These are phyloP conservation scores for Fusarium robinianum DNA, from an alignment of 2,329 filamentous ascomycete species.

Conservation along the genomic window DNA sequence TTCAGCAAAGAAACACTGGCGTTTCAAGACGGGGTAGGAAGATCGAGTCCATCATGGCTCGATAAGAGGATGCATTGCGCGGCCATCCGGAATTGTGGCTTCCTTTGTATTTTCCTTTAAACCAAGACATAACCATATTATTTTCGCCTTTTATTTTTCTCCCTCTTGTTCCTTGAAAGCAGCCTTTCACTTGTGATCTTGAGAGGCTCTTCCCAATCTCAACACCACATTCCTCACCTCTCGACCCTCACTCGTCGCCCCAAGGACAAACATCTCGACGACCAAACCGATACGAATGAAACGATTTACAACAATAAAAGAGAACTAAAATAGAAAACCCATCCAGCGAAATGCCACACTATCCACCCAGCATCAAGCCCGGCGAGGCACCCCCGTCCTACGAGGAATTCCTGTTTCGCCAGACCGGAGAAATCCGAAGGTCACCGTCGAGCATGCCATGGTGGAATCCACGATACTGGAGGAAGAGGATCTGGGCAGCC, in stretches of 20 bases:
- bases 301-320: background rate
- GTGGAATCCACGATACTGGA: constrained; percentile 59
- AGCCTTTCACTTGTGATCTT: background rate
- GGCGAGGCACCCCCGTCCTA: constrained; percentile 34
- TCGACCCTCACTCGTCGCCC: no score
- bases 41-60: no score
- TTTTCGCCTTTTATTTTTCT: background rate
- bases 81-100: no score
- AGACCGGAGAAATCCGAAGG: constrained; percentile 25
- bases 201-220: background rate
- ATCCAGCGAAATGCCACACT: constrained; percentile 14
- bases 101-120: no score
- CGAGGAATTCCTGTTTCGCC: constrained; percentile 36
- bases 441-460: constrained; percentile 39
- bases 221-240: no score
- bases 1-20: no score
- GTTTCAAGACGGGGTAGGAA: no score
- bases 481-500: constrained; percentile 54
- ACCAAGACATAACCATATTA: no score
- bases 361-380: constrained; percentile 24
- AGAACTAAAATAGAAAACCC: background rate
- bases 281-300: no score
- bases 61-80: no score
- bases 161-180: background rate
- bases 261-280: no score